Base-by-base conservation (phyloP, 2,329 filamentous ascomycete species). In the Myriosclerotinia duriaeana region DNA sequence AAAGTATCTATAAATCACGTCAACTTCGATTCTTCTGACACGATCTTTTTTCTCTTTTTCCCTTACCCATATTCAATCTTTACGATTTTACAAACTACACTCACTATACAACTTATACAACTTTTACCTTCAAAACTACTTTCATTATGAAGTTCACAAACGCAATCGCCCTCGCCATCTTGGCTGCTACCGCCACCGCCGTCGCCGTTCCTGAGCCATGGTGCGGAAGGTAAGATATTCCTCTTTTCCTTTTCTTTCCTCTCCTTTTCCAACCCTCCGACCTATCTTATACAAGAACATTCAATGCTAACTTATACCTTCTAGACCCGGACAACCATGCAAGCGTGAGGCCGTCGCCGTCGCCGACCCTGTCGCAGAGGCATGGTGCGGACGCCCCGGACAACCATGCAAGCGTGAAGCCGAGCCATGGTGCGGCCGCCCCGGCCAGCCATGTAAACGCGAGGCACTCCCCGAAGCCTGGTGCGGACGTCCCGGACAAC, bases 391-490 rank as follows among this genome's bases (percentile, higher is more conserved):
- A 17, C 56, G 42, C 20, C 55, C 54, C 20, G 64, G 64, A 11
- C 56, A 67, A 17, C 60, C 60, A 26, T 66, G 65, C 52, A 66
- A 61, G 15, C 54, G 64, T 38, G 64, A 59, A 20, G 64, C 64
- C 12, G 59, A 67, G 52, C 52, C 40, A 34, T 66, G 53, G 64
- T 64, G 61, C 36, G 61, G 61, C 40, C 46, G 50, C 26, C 61
- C 61, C 9, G 61, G 61, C 7, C 50, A 64, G 17, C n/a, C n/a
- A 22, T 64, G 62, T n/a, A 62, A 62, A n/a, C 67, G 67, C 44
- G 46, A 66, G 20, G 26, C 62, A 17, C 53, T 74, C 30, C 65
- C 69, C 30, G 68, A 68, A 50, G 69, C 73, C 48, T 74, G 66
- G 30, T 68, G 67, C 46, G 67, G 67, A 54, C 54, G 46, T 12